Percentiles rank a stretch among this genome's conserved stretches.
Conservation (phyloP, 2,329 filamentous ascomycete species). For the Apiospora kogelbergensis region DNA sequence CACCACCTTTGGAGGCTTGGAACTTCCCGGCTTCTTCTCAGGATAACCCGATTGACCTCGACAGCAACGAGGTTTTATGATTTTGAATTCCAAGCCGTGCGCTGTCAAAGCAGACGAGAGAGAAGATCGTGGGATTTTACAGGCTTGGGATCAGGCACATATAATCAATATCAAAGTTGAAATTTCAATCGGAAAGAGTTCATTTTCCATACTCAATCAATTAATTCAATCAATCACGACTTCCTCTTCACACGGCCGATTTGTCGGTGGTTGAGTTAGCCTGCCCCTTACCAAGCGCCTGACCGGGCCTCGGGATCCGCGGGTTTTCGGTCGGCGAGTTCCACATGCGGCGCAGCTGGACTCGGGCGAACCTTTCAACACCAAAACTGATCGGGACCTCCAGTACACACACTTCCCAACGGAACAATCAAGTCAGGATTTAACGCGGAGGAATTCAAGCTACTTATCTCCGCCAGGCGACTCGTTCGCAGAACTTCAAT, state of each 20-base stretch:
- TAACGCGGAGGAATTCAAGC: background rate
- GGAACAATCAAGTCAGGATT: background rate
- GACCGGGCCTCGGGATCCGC: background rate
- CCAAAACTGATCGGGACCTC: no score
- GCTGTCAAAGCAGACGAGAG: no score
- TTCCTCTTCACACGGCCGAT: no score
- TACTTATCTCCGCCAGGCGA: background rate
- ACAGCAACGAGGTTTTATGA: background rate
- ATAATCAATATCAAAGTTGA: no score
- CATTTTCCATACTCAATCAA: no score
- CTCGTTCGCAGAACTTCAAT: background rate
- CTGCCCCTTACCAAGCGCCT: background rate
- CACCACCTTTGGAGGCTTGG: background rate
- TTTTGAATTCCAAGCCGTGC: no score
- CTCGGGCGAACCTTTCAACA: background rate
- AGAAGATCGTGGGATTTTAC: no score
- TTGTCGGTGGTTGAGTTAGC: background rate
- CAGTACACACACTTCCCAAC: background rate
- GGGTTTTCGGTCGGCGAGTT: background rate
- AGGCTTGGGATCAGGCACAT: no score
- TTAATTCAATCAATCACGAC: no score
- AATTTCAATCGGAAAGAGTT: no score
- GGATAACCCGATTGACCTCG: background rate
- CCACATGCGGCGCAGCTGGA: background rate
- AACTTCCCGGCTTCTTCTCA: background rate